Base-by-base conservation (phyloP, 306 rosid genomes). In the Castanospermum australe region DNA sequence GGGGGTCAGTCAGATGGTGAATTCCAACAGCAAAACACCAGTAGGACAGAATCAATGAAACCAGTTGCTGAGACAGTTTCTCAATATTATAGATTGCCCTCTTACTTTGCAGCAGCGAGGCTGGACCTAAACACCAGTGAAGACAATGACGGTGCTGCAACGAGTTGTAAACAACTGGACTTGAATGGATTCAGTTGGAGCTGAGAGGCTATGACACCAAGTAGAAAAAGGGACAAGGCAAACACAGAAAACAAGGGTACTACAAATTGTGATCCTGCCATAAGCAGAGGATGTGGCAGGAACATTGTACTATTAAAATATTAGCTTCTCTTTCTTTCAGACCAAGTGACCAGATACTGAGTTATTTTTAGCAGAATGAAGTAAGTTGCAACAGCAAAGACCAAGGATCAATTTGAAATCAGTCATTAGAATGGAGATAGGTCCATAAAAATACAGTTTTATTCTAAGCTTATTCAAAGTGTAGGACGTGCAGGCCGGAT, bases 141-240 rank as follows among this genome's bases (percentile, higher is more conserved):
- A 70, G 89, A 89, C 60, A 89, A 80, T 36, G 91, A 88, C 32
- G n/a, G n/a, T n/a, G 67, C 83, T 60, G 41, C 77, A 59, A 62
- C 77, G 21, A 76, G 67, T 81, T 85, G 92, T 87, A 93, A 90
- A 71, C 93, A 91, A 69, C 83, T 93, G 38, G 98, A 93, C 81
- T 85, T 91, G 84, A 93, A 93, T 78, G 93, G 93, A 44, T 84
- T 90, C 83, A 80, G 97, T 81, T 93, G 89, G 92, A 89, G 73
- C 86, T 91, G 76, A 86, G 45, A 66, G 25, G 42, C 21, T 5
- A 6, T 28, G 56, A 47, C 11, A 56, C 13, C 3, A 8, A 28
- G 10, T 14, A 33, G 38, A 74, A 35, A 41, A 52, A 52, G 0
- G 38, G 13, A 69, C 60, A 50, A 41, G 28, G 63, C 3, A 68